Percentiles rank a stretch among this genome's conserved stretches.
phyloP scores from a whole-genome alignment of 768 basidiomycete genomes.

The Mycena albidolilacea region DNA sequence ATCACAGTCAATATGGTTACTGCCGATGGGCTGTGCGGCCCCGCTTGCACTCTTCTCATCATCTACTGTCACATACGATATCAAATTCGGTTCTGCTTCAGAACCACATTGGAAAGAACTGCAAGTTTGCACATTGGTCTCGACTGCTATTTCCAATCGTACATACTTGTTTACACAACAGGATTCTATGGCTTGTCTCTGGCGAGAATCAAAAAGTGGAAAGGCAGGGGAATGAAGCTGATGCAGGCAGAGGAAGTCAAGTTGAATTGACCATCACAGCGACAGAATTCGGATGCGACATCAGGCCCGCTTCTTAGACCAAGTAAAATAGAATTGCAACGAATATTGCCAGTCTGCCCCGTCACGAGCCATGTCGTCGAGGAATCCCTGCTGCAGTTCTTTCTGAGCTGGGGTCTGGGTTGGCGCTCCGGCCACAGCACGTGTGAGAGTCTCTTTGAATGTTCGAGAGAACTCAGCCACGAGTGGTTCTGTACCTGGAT shows the following conservation, averaged over 20 bases:
- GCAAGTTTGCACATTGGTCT: no score
- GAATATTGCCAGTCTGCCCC: slow-evolving; percentile 23
- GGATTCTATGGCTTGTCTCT: not conserved
- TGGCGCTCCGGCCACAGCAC: slow-evolving; percentile 18
- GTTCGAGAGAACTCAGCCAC: slow-evolving; percentile 8
- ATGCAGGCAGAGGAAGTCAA: not conserved
- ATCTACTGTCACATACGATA: no score
- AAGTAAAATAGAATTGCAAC: slow-evolving; percentile 17
- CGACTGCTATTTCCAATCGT: not conserved
- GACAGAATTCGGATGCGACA: not conserved
- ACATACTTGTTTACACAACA: not conserved
- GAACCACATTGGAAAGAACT: no score
- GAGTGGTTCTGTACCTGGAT: slow-evolving; percentile 6
- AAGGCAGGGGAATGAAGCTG: not conserved
- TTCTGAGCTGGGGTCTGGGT: not conserved
- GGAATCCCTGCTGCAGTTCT: slow-evolving; percentile 20
- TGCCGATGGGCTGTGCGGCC: no score
- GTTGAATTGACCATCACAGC: not conserved
- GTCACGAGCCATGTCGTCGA: slow-evolving; percentile 16
- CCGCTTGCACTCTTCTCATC: no score
- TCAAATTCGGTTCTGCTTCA: no score
- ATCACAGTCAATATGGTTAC: no score
- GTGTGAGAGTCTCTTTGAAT: slow-evolving; percentile 15
- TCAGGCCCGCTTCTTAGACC: slow-evolving; percentile 13
- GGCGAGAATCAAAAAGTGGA: not conserved